phyloP scores from a whole-genome alignment of 176 grass and related monocot species.

The Hordeum marinum region DNA sequence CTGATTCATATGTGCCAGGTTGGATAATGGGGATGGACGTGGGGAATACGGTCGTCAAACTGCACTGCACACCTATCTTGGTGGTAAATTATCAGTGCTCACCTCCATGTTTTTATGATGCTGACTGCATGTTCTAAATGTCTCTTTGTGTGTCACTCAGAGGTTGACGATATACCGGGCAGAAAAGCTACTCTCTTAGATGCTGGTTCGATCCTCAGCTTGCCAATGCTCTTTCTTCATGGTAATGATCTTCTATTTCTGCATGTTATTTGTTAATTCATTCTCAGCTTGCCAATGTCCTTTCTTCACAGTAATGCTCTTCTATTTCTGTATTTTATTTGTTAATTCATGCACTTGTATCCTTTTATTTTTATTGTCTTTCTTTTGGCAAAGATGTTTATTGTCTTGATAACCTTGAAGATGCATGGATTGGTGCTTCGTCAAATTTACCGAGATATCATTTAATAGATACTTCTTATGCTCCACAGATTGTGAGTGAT shows the following conservation, averaged over 20 bases:
- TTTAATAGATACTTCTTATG: constrained; percentile 3
- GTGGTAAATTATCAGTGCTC: constrained; percentile 46
- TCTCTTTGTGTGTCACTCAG: constrained; percentile 44
- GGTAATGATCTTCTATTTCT: constrained; percentile 41
- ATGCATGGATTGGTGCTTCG: neutral
- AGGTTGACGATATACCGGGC: constrained; percentile 76
- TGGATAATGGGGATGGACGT: constrained; percentile 35
- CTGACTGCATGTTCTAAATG: constrained; percentile 14
- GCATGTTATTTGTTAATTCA: neutral
- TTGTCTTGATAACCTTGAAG: constrained; percentile 1
- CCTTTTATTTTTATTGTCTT: constrained; percentile 8
- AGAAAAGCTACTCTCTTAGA: constrained; percentile 64
- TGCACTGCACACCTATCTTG: constrained; percentile 86
- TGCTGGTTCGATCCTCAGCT: constrained; percentile 51
- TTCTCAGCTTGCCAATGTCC: constrained; percentile 72
- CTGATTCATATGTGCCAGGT: constrained; percentile 25
- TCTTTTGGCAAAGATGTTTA: neutral
- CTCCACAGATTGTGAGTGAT: neutral
- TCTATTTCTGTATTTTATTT: constrained; percentile 22
- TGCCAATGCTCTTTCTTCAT: constrained; percentile 84
- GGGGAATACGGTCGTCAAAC: constrained; percentile 36
- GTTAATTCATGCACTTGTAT: neutral
- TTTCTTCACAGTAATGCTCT: constrained; percentile 59
- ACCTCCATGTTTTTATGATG: neutral
- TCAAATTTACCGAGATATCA: neutral